Evolutionary conservation across 805 yeast genomes (phyloP).

Genomic region (Saccharomycopsis sp.): DNA sequence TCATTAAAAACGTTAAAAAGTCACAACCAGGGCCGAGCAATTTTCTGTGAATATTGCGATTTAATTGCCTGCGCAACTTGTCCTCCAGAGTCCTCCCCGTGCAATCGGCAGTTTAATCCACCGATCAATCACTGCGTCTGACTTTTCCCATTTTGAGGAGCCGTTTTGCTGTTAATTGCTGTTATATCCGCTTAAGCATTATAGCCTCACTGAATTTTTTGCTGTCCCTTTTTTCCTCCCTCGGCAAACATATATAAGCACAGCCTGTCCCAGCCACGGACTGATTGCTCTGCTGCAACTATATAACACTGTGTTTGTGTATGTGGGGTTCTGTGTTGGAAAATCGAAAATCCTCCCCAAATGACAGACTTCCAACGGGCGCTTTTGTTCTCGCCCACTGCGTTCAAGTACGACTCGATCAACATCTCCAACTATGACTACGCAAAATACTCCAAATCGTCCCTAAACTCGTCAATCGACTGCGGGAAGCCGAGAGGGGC

Average conservation of each 20-base stretch:
- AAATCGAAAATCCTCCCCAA: too few species aligned
- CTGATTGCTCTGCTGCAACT: too few species aligned
- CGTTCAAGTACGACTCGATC: slow-evolving; percentile 8
- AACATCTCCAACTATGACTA: slow-evolving; percentile 19
- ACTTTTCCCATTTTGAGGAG: too few species aligned
- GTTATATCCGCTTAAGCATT: too few species aligned
- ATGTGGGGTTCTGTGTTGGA: too few species aligned
- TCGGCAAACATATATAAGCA: too few species aligned
- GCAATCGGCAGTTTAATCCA: not conserved
- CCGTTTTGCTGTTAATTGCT: too few species aligned
- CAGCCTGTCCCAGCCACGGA: too few species aligned
- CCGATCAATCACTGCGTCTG: too few species aligned
- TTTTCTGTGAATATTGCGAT: not conserved
- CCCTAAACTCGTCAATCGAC: slow-evolving; percentile 1
- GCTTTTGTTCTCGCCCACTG: not conserved
- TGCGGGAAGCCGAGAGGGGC: not conserved
- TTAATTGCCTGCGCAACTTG: not conserved
- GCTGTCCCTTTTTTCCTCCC: too few species aligned
- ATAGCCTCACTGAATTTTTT: too few species aligned
- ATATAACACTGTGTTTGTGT: too few species aligned
- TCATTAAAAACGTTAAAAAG: not conserved
- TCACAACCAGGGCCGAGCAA: not conserved
- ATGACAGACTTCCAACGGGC: not conserved
- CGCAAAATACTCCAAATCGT: slow-evolving; percentile 17
- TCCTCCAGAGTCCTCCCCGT: not conserved